Evolutionary conservation across 495 filamentous ascomycete species (phyloP).

Genomic region (Xylaria flabelliformis): DNA sequence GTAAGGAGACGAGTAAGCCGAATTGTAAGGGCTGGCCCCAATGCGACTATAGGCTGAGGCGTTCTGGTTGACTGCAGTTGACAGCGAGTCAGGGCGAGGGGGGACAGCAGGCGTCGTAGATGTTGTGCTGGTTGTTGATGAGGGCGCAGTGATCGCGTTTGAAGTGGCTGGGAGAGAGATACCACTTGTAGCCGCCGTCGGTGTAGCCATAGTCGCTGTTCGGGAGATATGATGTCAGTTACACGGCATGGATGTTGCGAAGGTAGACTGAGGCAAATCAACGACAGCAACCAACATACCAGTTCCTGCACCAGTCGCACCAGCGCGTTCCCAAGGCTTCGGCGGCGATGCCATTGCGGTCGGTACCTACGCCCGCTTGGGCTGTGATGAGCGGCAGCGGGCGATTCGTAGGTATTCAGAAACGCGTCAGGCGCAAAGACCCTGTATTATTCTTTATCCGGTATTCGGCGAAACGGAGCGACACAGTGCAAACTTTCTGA

Average conservation of each 20-base stretch:
- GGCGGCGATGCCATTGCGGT: constrained; percentile 74
- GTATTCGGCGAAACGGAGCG: neutral
- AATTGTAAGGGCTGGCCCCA: constrained; percentile 62
- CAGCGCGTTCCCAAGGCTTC: constrained; percentile 92
- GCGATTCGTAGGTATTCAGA: constrained; percentile 13
- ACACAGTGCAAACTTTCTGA: neutral
- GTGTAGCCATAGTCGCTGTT: constrained; percentile 49
- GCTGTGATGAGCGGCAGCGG: constrained; percentile 24
- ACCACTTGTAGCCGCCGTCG: constrained; percentile 50
- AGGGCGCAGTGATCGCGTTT: constrained; percentile 52
- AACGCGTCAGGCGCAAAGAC: neutral
- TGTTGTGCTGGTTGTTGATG: constrained; percentile 51
- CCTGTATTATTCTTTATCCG: neutral
- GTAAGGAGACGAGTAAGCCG: constrained; percentile 54
- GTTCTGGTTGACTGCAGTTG: constrained; percentile 79
- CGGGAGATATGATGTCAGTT: constrained; percentile 33
- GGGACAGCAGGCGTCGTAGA: constrained; percentile 75
- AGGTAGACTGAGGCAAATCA: neutral
- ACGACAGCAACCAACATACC: constrained; percentile 47
- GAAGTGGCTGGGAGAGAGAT: constrained; percentile 47
- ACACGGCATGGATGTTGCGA: constrained; percentile 11
- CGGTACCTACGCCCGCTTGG: constrained; percentile 24
- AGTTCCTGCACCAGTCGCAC: constrained; percentile 62
- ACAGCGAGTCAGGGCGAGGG: constrained; percentile 75
- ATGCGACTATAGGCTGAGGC: constrained; percentile 75